phyloP scores from a whole-genome alignment of 1,139 yeast species.

The Petasospora fabianii region DNA sequence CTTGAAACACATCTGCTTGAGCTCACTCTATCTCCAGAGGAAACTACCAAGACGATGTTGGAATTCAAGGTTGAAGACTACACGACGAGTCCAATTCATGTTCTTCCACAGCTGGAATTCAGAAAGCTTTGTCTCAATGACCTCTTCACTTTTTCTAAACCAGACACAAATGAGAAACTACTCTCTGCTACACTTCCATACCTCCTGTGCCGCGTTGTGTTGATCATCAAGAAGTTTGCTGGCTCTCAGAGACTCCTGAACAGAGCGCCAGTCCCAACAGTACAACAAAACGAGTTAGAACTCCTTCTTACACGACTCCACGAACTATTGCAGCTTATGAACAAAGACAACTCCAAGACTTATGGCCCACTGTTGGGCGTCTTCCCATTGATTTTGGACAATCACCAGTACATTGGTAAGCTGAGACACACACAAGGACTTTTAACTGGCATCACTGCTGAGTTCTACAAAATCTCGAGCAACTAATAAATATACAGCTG shows the following conservation, averaged over 20 bases:
- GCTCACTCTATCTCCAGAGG: slow-evolving; percentile 28
- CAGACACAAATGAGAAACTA: slow-evolving; percentile 16
- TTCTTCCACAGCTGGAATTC: slow-evolving; percentile 37
- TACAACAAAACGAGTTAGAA: slow-evolving; percentile 47
- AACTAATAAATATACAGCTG: slow-evolving; percentile 10
- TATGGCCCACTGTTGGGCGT: slow-evolving; percentile 28
- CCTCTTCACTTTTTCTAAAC: slow-evolving; percentile 34
- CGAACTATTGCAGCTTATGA: slow-evolving; percentile 25
- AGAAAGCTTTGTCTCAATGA: slow-evolving; percentile 48
- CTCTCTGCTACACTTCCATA: slow-evolving; percentile 34
- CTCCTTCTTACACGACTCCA: slow-evolving; percentile 34
- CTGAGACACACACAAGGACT: slow-evolving; percentile 12
- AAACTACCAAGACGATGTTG: slow-evolving; percentile 31
- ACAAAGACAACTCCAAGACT: slow-evolving; percentile 13
- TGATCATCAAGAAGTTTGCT: slow-evolving; percentile 48
- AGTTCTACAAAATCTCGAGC: slow-evolving; percentile 22
- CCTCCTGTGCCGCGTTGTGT: slow-evolving; percentile 45
- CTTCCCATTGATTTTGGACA: slow-evolving; percentile 37
- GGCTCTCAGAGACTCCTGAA: slow-evolving; percentile 50
- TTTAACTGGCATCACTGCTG: slow-evolving; percentile 21
- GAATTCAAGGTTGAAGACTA: slow-evolving; percentile 34
- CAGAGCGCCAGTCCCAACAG: slow-evolving; percentile 48
- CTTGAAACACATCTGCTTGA: slow-evolving; percentile 37
- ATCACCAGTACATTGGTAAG: slow-evolving; percentile 19
- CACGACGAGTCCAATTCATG: slow-evolving; percentile 40